phyloP scores from a whole-genome alignment of 2,329 filamentous ascomycete genomes.

The Ascochyta pisi region DNA sequence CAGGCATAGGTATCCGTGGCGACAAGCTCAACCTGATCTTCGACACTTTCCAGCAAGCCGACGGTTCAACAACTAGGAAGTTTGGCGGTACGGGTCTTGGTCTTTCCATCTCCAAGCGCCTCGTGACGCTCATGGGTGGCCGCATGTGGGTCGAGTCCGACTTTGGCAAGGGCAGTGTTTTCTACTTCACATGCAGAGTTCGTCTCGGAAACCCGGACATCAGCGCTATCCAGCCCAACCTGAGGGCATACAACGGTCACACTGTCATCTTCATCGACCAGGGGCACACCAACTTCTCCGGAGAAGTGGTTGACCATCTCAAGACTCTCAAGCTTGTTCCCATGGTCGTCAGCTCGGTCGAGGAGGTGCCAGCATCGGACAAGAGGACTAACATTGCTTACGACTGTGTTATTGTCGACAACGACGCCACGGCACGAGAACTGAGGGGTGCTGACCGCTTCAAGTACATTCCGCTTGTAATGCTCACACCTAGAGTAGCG shows the following conservation, averaged over 20 bases:
- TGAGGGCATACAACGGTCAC: slow-evolving; percentile 90
- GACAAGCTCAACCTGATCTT: slow-evolving; percentile 98
- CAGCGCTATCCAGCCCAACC: slow-evolving; percentile 77
- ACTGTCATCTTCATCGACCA: slow-evolving; percentile 95
- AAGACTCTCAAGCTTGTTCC: slow-evolving; percentile 79
- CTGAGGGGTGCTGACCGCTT: slow-evolving; percentile 90
- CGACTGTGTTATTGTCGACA: slow-evolving; percentile 95
- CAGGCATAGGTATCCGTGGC: slow-evolving; percentile 92
- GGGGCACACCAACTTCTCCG: slow-evolving; percentile 76
- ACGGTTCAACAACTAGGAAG: slow-evolving; percentile 93
- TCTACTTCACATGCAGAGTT: slow-evolving; percentile 95
- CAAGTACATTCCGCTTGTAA: slow-evolving; percentile 96
- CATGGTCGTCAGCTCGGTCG: slow-evolving; percentile 80
- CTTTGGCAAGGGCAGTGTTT: slow-evolving; percentile 88
- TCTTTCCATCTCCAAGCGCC: slow-evolving; percentile 90
- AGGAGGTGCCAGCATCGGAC: slow-evolving; percentile 67
- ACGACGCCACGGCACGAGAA: slow-evolving; percentile 85
- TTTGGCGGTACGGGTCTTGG: slow-evolving; percentile 95
- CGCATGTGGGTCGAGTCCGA: slow-evolving; percentile 95
- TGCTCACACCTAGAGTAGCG: slow-evolving; percentile 86
- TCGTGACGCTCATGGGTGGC: slow-evolving; percentile 95
- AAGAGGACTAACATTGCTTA: slow-evolving; percentile 66
- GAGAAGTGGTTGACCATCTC: slow-evolving; percentile 80
- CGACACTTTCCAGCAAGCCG: slow-evolving; percentile 98
- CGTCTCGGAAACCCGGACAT: slow-evolving; percentile 82